Conservation (phyloP, 169 alveolate genomes). For the Plasmodium adleri region DNA sequence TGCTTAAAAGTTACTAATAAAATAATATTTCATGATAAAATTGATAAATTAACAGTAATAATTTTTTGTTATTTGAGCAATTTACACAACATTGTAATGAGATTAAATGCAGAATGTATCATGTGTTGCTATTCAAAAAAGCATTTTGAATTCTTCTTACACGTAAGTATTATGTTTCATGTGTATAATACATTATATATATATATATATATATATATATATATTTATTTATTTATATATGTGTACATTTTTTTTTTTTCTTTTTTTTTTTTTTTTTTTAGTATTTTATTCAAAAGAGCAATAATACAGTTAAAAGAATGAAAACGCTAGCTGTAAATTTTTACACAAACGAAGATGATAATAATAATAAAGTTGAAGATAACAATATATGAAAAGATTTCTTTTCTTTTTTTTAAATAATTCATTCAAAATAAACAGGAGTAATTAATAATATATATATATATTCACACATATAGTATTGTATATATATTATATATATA, state of each 20-base stretch:
- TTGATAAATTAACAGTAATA: slow-evolving; percentile 51
- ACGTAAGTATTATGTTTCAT: slow-evolving; percentile 28
- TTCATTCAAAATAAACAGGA: no score
- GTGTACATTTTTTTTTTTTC: slow-evolving; percentile 4
- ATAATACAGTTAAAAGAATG: slow-evolving; percentile 22
- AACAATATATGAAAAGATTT: slow-evolving; percentile 8
- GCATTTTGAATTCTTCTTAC: slow-evolving; percentile 59
- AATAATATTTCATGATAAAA: slow-evolving; percentile 44
- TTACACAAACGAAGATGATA: slow-evolving; percentile 36
- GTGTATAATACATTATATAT: neutral
- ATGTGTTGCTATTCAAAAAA: slow-evolving; percentile 65
- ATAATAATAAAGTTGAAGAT: slow-evolving; percentile 27
- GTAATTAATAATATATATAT: no score
- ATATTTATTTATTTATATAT: neutral
- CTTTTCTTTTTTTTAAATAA: slow-evolving; percentile 10
- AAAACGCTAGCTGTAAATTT: slow-evolving; percentile 35
- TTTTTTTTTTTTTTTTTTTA: neutral
- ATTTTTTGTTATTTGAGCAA: slow-evolving; percentile 70
- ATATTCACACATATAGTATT: no score
- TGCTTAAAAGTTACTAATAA: slow-evolving; percentile 71
- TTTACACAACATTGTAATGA: slow-evolving; percentile 70
- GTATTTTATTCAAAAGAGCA: slow-evolving; percentile 58
- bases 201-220: slow-evolving; percentile 7
- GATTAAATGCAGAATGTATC: slow-evolving; percentile 66
- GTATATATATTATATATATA: no score